A percentile compares a stretch with the other conserved stretches of the same genome.
Evolutionary conservation across 1,139 yeast genomes (phyloP).

Genomic region (Suhomyces wounanorum): DNA sequence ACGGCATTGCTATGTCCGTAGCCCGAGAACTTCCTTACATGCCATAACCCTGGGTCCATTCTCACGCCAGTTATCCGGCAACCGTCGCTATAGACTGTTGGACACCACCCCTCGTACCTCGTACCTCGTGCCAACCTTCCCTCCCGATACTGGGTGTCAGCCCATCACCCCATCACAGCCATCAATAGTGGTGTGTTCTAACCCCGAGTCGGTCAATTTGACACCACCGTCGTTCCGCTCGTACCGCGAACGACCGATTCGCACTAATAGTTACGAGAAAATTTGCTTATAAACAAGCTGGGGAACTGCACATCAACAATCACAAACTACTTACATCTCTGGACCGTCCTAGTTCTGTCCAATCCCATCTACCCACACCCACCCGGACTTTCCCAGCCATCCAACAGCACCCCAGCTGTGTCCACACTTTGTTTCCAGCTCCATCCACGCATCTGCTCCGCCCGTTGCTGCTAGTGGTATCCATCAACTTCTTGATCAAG

Average conservation of each 20-base stretch:
- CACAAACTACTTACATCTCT: neutral
- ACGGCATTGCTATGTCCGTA: neutral
- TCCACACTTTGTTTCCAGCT: neutral
- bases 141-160: neutral
- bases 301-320: neutral
- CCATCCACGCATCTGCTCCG: neutral
- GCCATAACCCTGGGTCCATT: neutral
- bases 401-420: too few species aligned
- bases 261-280: constrained; percentile 8
- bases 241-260: constrained; percentile 11
- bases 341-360: neutral
- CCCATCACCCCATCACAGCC: neutral
- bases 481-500: too few species aligned
- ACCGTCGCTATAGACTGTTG: too few species aligned
- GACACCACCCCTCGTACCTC: too few species aligned
- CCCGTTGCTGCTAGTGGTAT: too few species aligned
- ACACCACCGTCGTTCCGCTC: constrained; percentile 13
- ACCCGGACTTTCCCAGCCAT: too few species aligned
- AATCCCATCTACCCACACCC: neutral
- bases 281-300: constrained; percentile 8
- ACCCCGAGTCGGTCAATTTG: constrained; percentile 8
- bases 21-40: neutral
- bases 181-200: constrained; percentile 6
- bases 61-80: too few species aligned
- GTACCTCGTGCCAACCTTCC: neutral